A percentile compares a stretch with the other conserved stretches of the same genome.
Evolutionary conservation across 345 rosid species (phyloP).

Genomic region (Gossypium herbaceum): DNA sequence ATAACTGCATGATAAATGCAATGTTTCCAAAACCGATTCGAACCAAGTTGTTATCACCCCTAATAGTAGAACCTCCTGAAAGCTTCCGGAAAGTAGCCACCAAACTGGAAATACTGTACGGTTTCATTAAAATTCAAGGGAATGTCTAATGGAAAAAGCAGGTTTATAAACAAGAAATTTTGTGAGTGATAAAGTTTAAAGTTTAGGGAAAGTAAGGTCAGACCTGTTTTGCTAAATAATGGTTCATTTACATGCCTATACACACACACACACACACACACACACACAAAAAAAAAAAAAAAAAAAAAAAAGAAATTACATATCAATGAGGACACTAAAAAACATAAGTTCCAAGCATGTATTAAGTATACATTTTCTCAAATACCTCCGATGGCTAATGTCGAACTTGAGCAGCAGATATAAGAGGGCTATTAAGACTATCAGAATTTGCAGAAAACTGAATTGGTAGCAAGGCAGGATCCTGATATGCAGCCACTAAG

Average conservation of each 20-base stretch:
- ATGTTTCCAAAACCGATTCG: no score
- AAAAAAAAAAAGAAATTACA: not conserved
- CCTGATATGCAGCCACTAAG: slow-evolving; percentile 65
- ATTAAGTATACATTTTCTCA: not conserved
- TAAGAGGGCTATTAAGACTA: slow-evolving; percentile 60
- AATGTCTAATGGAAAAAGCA: not conserved
- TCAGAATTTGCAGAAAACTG: slow-evolving; percentile 41
- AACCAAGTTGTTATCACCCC: no score
- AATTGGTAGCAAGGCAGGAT: slow-evolving; percentile 72
- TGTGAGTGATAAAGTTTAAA: no score
- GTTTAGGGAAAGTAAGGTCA: not conserved
- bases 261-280: not conserved
- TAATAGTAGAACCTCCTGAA: no score
- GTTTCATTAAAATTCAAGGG: not conserved
- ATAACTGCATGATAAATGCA: no score
- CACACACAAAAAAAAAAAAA: no score
- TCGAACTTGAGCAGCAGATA: slow-evolving; percentile 47
- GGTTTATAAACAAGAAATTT: not conserved
- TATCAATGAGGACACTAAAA: not conserved
- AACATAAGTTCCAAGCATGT: not conserved
- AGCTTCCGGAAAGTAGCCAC: no score
- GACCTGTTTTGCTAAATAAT: not conserved
- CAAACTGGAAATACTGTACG: no score
- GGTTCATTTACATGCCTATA: not conserved
- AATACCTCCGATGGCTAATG: not conserved